These are phyloP conservation scores for Lenwebbia sp. DNA, from an alignment of 345 rosid genomes.

Conservation along the genomic window DNA sequence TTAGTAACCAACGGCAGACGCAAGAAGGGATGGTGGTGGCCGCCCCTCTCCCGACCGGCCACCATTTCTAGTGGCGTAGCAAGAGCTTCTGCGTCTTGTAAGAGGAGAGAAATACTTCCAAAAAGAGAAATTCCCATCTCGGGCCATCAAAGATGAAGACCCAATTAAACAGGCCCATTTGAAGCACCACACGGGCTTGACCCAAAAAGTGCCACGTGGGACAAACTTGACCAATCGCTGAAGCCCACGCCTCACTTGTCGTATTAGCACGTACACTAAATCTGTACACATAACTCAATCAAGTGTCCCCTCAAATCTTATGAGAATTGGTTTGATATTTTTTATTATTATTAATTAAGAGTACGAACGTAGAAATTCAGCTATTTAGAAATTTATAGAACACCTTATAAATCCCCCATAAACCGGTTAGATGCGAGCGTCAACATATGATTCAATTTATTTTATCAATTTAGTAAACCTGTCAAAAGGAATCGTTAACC, in stretches of 20 bases:
- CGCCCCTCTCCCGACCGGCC: background rate
- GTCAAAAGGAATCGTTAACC: no score
- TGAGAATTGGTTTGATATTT: background rate
- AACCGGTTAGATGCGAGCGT: background rate
- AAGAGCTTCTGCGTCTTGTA: background rate
- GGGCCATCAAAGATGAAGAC: background rate
- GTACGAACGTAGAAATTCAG: background rate
- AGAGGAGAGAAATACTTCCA: background rate
- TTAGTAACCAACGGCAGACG: accelerated
- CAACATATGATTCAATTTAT: no score
- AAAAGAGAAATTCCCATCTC: background rate
- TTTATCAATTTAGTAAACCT: no score
- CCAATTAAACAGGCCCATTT: background rate
- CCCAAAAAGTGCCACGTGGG: background rate
- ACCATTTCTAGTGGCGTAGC: background rate
- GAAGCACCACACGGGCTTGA: background rate
- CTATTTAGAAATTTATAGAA: background rate
- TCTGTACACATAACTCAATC: background rate
- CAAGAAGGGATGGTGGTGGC: background rate
- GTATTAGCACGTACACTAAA: background rate
- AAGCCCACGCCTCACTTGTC: background rate
- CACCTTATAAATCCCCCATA: background rate
- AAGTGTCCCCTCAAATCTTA: background rate
- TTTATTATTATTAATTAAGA: background rate
- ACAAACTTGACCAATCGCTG: background rate